Conservation (phyloP, 2,329 filamentous ascomycete species). For the Rutstroemia sp. region DNA sequence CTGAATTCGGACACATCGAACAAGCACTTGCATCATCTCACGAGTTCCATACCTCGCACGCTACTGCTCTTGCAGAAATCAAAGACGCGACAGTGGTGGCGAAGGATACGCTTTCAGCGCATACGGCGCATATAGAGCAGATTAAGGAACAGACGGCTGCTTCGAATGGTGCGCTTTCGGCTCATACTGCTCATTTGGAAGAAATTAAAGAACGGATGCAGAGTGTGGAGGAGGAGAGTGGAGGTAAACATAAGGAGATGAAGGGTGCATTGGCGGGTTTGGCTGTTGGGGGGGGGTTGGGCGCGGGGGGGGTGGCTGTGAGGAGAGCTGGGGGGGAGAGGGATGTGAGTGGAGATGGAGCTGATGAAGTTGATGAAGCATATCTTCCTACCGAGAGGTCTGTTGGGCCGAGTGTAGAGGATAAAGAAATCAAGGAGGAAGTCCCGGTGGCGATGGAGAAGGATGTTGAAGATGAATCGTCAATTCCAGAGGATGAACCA, state of each 20-base stretch:
- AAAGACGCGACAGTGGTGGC: conserved; percentile 16
- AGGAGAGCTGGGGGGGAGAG: no score
- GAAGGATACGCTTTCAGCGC: conserved; percentile 12
- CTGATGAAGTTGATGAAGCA: no score
- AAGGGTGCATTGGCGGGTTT: conserved; percentile 10
- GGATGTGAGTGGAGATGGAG: no score
- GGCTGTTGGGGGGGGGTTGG: no score
- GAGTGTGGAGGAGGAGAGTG: conserved; percentile 18
- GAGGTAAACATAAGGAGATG: conserved; percentile 17
- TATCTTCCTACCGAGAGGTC: not conserved
- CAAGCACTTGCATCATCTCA: conserved; percentile 1
- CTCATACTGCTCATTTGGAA: conserved; percentile 1
- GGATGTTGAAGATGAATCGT: no score
- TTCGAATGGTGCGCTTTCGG: not conserved
- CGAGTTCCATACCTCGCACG: conserved; percentile 11
- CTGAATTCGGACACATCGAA: conserved; percentile 10
- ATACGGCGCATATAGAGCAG: not conserved
- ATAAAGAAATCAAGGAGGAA: not conserved
- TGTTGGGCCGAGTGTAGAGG: not conserved
- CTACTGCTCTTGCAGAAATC: conserved; percentile 14
- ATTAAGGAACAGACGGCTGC: not conserved
- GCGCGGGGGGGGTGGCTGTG: no score
- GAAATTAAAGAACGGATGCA: conserved; percentile 10
- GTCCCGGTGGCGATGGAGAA: not conserved
- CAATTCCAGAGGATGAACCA: not conserved